Conservation (phyloP, 148 eudicot genomes). For the Camellia granthamiana region DNA sequence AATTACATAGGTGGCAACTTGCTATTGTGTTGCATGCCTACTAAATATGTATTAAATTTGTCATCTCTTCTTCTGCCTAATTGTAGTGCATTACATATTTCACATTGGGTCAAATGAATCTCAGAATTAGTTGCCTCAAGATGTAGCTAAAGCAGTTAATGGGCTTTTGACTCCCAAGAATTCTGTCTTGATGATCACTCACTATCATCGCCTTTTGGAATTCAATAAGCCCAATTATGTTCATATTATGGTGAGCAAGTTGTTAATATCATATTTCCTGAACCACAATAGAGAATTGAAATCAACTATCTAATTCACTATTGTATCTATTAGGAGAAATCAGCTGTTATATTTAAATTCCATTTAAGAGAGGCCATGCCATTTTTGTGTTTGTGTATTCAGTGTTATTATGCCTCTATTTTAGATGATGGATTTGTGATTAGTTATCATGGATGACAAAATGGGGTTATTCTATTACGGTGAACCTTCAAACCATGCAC, state of each 20-base stretch:
- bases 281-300: background rate
- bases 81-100: too few species aligned
- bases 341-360: background rate
- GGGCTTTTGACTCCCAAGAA: conserved; percentile 67
- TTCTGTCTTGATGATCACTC: conserved; percentile 94
- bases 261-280: too few species aligned
- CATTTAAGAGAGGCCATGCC: background rate
- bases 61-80: too few species aligned
- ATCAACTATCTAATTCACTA: background rate
- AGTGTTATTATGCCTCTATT: background rate
- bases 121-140: conserved; percentile 39
- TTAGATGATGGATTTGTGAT: background rate
- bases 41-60: too few species aligned
- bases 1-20: too few species aligned
- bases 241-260: conserved; percentile 79
- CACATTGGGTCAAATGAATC: too few species aligned
- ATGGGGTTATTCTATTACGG: background rate
- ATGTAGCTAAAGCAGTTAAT: conserved; percentile 90
- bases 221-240: conserved; percentile 72
- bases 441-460: background rate
- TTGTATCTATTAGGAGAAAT: background rate
- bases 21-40: too few species aligned
- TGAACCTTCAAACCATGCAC: background rate
- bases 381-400: background rate
- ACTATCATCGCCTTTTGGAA: conserved; percentile 83